A percentile compares a stretch with the other conserved stretches of the same genome.
Conservation (phyloP, 306 rosid species). For the Cicer pinnatifidum region DNA sequence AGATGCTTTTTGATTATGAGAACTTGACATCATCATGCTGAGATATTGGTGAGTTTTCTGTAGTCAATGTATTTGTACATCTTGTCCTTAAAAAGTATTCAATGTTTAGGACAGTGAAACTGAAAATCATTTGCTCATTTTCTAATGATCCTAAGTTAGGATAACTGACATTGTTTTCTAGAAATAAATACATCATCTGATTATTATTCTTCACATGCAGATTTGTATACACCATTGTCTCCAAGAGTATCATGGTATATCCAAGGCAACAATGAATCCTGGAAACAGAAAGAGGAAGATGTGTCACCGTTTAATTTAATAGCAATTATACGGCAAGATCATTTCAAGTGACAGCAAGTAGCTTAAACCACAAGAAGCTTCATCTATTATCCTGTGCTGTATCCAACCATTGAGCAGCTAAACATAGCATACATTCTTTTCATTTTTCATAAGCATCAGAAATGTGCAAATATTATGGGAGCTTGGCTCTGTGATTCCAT, state of each 20-base stretch:
- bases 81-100: conserved; percentile 3
- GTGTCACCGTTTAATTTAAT: conserved; percentile 53
- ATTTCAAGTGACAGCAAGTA: conserved; percentile 59
- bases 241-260: conserved; percentile 80
- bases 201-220: conserved; percentile 48
- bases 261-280: conserved; percentile 60
- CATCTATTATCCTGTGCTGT: conserved; percentile 5
- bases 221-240: conserved; percentile 68
- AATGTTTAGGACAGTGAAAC: conserved; percentile 15
- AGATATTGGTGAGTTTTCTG: too few species aligned
- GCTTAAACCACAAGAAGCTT: conserved; percentile 14
- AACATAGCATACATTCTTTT: conserved; percentile 1
- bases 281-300: conserved; percentile 78
- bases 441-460: conserved; percentile 31
- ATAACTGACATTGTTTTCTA: conserved; percentile 19
- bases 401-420: conserved; percentile 16
- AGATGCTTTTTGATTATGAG: too few species aligned
- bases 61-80: background rate
- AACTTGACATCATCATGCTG: background rate
- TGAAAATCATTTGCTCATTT: conserved; percentile 26
- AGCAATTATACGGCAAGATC: conserved; percentile 64
- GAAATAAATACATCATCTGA: conserved; percentile 11
- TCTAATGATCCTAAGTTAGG: conserved; percentile 1
- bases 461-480: background rate
- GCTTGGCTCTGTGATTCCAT: conserved; percentile 1